Evolutionary conservation across 225 moss, liverwort and hornwort species (phyloP).

Genomic region (Bryoerythrophyllum caledonicum): DNA sequence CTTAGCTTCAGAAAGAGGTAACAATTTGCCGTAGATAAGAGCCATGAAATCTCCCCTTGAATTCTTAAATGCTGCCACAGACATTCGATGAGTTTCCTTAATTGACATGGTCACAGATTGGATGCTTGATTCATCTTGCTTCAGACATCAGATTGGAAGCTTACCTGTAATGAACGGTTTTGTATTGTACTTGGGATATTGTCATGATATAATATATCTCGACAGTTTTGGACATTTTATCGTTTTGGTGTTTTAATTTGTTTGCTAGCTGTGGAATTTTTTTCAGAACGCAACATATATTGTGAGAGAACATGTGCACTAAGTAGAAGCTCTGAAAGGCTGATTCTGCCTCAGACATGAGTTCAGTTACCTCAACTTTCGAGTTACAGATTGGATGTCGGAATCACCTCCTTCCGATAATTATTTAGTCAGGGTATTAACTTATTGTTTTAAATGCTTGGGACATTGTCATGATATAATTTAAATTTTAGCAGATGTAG

Average conservation of each 20-base stretch:
- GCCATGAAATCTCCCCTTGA: background rate
- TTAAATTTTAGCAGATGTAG: background rate
- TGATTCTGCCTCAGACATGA: too few relatives aligned
- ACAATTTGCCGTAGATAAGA: background rate
- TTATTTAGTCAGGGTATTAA: background rate
- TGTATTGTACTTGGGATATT: too few relatives aligned
- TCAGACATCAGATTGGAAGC: too few relatives aligned
- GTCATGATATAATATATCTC: too few relatives aligned
- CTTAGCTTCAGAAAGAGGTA: conserved; percentile 47
- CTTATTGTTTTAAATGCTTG: background rate
- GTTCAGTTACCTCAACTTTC: too few relatives aligned
- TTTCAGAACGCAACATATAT: background rate
- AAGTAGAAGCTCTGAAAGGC: too few relatives aligned
- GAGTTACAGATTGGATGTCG: background rate
- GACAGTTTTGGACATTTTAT: too few relatives aligned
- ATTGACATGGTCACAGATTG: background rate
- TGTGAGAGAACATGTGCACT: background rate
- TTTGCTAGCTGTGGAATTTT: background rate
- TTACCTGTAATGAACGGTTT: too few relatives aligned
- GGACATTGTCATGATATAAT: background rate
- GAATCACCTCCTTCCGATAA: conserved; percentile 4
- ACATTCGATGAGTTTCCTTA: background rate
- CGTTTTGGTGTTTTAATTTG: too few relatives aligned
- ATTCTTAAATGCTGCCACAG: background rate
- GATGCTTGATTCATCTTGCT: too few relatives aligned